Percentiles rank a stretch among this genome's conserved stretches.
phyloP scores from a whole-genome alignment of 768 basidiomycete genomes.

The Hirschioporus abietinus region DNA sequence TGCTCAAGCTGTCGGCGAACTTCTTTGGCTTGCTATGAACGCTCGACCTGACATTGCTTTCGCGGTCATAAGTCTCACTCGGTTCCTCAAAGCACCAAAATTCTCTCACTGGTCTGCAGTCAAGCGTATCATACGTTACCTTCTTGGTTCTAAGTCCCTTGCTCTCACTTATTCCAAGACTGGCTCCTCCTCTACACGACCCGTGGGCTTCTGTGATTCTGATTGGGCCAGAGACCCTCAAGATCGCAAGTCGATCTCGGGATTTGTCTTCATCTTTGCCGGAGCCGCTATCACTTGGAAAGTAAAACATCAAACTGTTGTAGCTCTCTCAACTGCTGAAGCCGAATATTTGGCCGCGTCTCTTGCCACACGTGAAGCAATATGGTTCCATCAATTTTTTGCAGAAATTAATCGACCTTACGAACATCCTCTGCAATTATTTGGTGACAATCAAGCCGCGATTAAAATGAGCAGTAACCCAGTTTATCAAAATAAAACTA shows the following conservation, averaged over 20 bases:
- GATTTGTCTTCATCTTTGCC: constrained; percentile 23
- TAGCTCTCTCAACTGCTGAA: constrained; percentile 32
- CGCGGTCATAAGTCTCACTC: constrained; percentile 19
- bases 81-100: constrained; percentile 20
- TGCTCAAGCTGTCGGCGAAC: constrained; percentile 22
- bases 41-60: constrained; percentile 28
- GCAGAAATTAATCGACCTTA: constrained; percentile 7
- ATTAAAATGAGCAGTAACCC: constrained; percentile 24
- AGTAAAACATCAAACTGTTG: constrained; percentile 29
- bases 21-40: constrained; percentile 24
- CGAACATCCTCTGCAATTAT: constrained; percentile 8
- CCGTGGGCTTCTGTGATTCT: constrained; percentile 16
- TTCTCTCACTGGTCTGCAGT: constrained; percentile 21
- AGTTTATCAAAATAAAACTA: constrained; percentile 25
- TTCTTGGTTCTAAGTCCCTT: constrained; percentile 19
- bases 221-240: constrained; percentile 20
- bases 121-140: constrained; percentile 24
- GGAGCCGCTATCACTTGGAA: constrained; percentile 28
- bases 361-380: constrained; percentile 20
- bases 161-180: constrained; percentile 17
- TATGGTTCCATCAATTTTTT: constrained; percentile 17
- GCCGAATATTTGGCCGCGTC: constrained; percentile 35
- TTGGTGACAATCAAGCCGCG: constrained; percentile 11
- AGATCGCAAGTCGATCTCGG: constrained; percentile 24
- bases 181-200: constrained; percentile 4